Base-by-base conservation (phyloP, 257 asterid genomes). In the Solanum corneliomulleri region DNA sequence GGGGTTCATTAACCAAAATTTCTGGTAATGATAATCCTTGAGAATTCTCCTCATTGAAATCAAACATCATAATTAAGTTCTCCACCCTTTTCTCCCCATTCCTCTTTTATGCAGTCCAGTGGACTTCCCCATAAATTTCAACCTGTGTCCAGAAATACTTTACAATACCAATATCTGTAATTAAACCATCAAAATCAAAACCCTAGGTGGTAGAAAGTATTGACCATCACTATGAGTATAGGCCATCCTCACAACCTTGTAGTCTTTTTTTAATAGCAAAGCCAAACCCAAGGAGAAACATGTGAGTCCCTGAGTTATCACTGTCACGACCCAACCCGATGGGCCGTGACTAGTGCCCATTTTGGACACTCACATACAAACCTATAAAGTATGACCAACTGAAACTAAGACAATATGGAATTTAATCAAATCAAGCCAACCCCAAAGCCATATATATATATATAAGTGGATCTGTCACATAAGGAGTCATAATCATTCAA, bases 231-330 rank as follows among this genome's bases (percentile, higher is more conserved):
- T 3, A 33, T 33, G 35, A 33, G 35, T 69, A 58, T 84, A 88
- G 3, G 85, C 33, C n/a, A 88, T 85, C 23, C 85, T 88, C 4
- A 74, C 81, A 56, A 87, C 87, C 68, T 87, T 87, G 64, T 82
- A 87, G 72, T 87, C 85, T 23, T 62, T 41, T 13, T 87, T 72
- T 71, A 15, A 15, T 23, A 70, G 84, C 89, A 83, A 23, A 87
- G 37, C 85, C 89, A 58, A 82, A 87, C 21, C 89, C 89, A 70
- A 83, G n/a, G 9, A 72, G 58, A 29, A 83, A 52, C 84, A 37
- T 87, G 52, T 35, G 27, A 21, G 83, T 42, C 6, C 64, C 80
- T 60, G 25, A 21, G 66, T 37, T 35, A 18, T 88, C 52, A 7
- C 31, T n/a, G n/a, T n/a, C n/a, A n/a, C n/a, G n/a, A n/a, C n/a